Base-by-base conservation (phyloP, 2,329 filamentous ascomycete genomes). In the Tolypocladium album region DNA sequence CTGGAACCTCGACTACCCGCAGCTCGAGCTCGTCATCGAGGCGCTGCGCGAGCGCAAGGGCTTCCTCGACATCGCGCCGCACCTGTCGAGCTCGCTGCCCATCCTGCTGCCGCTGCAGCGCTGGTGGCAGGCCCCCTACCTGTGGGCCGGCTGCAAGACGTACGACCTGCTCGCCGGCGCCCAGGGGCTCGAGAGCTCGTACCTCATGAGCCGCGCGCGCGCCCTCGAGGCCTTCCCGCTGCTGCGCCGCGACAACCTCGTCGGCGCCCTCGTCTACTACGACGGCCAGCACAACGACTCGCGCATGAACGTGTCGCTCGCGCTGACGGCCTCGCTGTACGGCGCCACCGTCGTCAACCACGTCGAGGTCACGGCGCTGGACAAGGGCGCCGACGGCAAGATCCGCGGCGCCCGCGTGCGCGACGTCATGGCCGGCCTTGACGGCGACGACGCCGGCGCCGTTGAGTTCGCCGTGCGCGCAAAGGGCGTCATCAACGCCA, bases 261-360 rank as follows among this genome's bases (percentile, higher is more conserved):
- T 91, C 58, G 89, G 90, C 65, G 89, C 89, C 40, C 77, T 93
- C 68, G 89, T 93, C 43, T 94, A 94, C 80, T 93, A 93, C 71
- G 88, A 94, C 75, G 89, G 89, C 63, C 89, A 89, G 60, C 90
- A 93, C 78, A 93, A 94, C 70, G 89, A 94, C 71, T 91, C 89
- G 34, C 85, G 89, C 63, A 94, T 93, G 89, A 93, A 93, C 71
- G 86, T 92, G 55, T 90, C 88, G 12, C 80, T 94, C 56, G 89
- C 88, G 27, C 86, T 91, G 79, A 93, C 89, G 9, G 89, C 89
- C 59, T 86, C 88, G 11, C 79, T 92, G 42, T 92, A 92, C 70
- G 90, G 90, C 60, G 86, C 87, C 55, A 93, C 88, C 17, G 82
- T 93, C 31, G 84, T 92, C 62, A 93, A 91, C 75, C 88, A 94